Evolutionary conservation across 495 filamentous ascomycete species (phyloP).

Genomic region (Chaetomium fimeti): DNA sequence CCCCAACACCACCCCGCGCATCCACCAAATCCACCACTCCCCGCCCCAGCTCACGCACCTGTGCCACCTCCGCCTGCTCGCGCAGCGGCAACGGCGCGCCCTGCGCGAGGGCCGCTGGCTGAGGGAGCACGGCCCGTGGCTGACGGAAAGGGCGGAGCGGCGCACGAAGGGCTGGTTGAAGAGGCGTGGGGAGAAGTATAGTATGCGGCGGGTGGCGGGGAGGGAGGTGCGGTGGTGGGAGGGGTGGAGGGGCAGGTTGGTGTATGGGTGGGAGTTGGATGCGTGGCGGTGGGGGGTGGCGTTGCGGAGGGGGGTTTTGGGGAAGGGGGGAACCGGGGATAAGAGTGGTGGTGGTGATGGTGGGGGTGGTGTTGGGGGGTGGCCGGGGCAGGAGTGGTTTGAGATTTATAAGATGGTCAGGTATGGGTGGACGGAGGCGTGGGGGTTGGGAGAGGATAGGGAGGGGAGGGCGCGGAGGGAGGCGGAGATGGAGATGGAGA

Average conservation of each 20-base stretch:
- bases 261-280: background rate
- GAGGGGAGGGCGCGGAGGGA: background rate
- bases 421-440: background rate
- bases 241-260: background rate
- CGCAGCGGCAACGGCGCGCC: background rate
- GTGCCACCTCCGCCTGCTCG: background rate
- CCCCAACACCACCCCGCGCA: background rate
- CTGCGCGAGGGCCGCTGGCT: background rate
- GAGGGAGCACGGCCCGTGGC: background rate
- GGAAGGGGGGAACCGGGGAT: background rate
- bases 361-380: background rate
- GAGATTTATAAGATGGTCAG: background rate
- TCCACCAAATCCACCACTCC: background rate
- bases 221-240: background rate
- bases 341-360: background rate
- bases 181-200: background rate
- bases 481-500: background rate
- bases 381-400: constrained; percentile 1
- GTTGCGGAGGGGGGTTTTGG: background rate
- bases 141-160: background rate
- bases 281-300: background rate
- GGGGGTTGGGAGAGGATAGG: background rate
- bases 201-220: background rate
- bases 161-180: background rate
- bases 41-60: background rate